phyloP scores from a whole-genome alignment of 2,329 filamentous ascomycete species.

The Fusarium bulbicola region DNA sequence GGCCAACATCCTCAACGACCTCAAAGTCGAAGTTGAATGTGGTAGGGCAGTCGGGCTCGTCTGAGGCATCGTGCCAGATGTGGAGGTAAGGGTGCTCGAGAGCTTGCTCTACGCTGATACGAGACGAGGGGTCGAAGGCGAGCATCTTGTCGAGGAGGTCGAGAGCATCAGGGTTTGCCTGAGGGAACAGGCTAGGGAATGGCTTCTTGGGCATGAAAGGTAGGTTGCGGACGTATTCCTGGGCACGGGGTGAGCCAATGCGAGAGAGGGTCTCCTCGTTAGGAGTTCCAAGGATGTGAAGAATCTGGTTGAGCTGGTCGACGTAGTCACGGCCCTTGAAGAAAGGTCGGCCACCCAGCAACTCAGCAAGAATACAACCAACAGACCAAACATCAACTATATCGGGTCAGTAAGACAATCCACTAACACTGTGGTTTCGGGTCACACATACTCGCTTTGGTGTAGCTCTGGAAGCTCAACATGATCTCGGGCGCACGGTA shows the following conservation, averaged over 20 bases:
- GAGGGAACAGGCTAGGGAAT: conserved; percentile 88
- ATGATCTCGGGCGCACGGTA: conserved; percentile 96
- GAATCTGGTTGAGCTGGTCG: conserved; percentile 98
- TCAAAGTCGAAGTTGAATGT: conserved; percentile 99
- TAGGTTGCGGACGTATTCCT: conserved; percentile 97
- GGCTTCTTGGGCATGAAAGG: conserved; percentile 94
- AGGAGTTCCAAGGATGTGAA: conserved; percentile 96
- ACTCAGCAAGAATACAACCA: conserved; percentile 95
- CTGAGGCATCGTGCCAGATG: conserved; percentile 98
- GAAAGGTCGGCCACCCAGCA: conserved; percentile 95
- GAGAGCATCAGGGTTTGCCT: conserved; percentile 94
- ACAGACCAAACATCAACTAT: conserved; percentile 99
- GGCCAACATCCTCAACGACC: conserved; percentile 90
- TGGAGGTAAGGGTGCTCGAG: conserved; percentile 96
- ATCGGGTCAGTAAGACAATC: conserved; percentile 17
- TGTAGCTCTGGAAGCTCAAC: conserved; percentile 99
- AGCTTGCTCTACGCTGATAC: conserved; percentile 93
- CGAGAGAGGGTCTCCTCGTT: conserved; percentile 93
- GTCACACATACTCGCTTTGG: conserved; percentile 91
- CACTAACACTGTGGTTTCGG: neutral
- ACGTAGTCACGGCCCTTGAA: conserved; percentile 99
- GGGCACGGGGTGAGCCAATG: conserved; percentile 93
- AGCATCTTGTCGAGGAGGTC: conserved; percentile 97
- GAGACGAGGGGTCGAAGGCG: conserved; percentile 92
- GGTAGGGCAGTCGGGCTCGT: conserved; percentile 92